phyloP scores from a whole-genome alignment of 208 protist species.

The Novymonas esmeraldas region DNA sequence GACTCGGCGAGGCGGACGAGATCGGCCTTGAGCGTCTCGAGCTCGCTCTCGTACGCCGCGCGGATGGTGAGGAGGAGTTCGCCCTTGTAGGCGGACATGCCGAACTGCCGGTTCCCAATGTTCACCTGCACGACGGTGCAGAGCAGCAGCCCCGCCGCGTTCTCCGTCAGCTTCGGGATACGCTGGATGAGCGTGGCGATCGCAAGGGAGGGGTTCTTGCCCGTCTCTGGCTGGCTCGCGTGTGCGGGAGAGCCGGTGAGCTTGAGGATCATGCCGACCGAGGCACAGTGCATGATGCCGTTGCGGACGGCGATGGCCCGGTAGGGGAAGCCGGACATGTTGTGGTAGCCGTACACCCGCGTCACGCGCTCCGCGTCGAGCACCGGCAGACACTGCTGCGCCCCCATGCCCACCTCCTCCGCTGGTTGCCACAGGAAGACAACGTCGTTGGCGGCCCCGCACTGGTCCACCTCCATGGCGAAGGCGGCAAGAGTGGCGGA shows the following conservation, averaged over 20 bases:
- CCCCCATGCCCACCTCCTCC: conserved; percentile 40
- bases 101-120: conserved; percentile 47
- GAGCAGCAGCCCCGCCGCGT: conserved; percentile 39
- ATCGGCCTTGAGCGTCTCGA: conserved; percentile 30
- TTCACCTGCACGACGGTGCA: conserved; percentile 56
- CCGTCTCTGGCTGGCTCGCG: conserved; percentile 41
- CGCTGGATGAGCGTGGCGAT: conserved; percentile 42
- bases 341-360: conserved; percentile 50
- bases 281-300: conserved; percentile 44
- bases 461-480: conserved; percentile 53
- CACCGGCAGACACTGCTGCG: conserved; percentile 46
- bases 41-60: conserved; percentile 38
- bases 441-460: conserved; percentile 40
- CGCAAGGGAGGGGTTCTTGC: conserved; percentile 38
- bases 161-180: conserved; percentile 39
- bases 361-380: conserved; percentile 41
- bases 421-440: conserved; percentile 54
- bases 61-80: conserved; percentile 50
- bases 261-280: conserved; percentile 50
- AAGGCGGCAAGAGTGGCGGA: conserved; percentile 41
- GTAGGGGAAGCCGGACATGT: conserved; percentile 41
- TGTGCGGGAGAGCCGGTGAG: conserved; percentile 38
- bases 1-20: conserved; percentile 25
- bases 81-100: conserved; percentile 47
- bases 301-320: conserved; percentile 38